Percentiles rank a stretch among this genome's conserved stretches.
Conservation (phyloP, 345 rosid genomes). For the Aquilaria yunnanensis region DNA sequence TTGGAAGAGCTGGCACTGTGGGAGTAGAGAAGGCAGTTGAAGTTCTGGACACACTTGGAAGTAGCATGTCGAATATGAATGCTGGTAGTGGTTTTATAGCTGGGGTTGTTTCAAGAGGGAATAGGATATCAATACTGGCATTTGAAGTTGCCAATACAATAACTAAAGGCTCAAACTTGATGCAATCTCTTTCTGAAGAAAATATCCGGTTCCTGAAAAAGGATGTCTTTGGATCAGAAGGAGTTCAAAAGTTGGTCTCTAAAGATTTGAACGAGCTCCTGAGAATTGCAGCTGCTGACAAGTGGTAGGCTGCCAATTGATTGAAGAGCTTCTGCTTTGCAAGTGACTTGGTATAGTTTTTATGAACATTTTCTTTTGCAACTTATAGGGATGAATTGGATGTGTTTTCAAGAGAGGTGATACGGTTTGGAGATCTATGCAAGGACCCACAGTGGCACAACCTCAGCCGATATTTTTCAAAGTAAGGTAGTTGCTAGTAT, state of each 20-base stretch:
- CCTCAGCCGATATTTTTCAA: constrained; percentile 61
- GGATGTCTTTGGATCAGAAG: constrained; percentile 60
- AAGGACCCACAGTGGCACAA: constrained; percentile 92
- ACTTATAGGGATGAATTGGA: constrained; percentile 73
- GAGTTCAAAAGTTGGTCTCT: constrained; percentile 65
- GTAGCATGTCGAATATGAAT: constrained; percentile 71
- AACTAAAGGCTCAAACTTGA: constrained; percentile 63
- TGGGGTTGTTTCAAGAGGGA: constrained; percentile 47
- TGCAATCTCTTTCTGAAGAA: constrained; percentile 66
- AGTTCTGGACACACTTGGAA: constrained; percentile 70
- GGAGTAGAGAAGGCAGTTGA: constrained; percentile 72
- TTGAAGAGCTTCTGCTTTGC: constrained; percentile 4
- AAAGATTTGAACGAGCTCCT: constrained; percentile 55
- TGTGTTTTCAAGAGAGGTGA: constrained; percentile 64
- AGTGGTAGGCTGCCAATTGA: constrained; percentile 50
- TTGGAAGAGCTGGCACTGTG: constrained; percentile 53
- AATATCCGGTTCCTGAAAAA: constrained; percentile 50
- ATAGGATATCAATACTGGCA: constrained; percentile 52
- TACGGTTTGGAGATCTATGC: constrained; percentile 83
- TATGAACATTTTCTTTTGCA: constrained; percentile 8
- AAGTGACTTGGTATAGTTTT: background rate
- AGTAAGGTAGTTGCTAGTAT: constrained; percentile 35
- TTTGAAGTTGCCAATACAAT: constrained; percentile 96
- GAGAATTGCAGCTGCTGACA: constrained; percentile 78
- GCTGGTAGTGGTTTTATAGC: constrained; percentile 43